A percentile compares a stretch with the other conserved stretches of the same genome.
Evolutionary conservation across 768 basidiomycete genomes (phyloP).

Genomic region (Phaeotremella skinneri): DNA sequence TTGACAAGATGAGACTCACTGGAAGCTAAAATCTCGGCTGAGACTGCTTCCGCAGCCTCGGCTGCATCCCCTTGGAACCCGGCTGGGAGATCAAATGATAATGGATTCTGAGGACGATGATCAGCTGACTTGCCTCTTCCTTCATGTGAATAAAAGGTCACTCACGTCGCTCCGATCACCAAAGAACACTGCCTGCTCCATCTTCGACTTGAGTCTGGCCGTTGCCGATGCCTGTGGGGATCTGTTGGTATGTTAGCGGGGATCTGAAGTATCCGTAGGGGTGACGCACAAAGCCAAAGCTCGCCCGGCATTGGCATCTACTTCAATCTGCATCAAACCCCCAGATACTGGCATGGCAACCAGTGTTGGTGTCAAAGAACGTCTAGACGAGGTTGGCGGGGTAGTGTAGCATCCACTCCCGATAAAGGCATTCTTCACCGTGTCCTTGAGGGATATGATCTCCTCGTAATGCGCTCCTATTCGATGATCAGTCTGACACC

Average conservation of each 20-base stretch:
- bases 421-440: constrained; percentile 51
- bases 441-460: constrained; percentile 49
- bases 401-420: constrained; percentile 34
- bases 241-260: constrained; percentile 8
- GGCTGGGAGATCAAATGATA: constrained; percentile 50
- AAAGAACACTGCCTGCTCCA: constrained; percentile 55
- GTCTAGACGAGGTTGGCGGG: constrained; percentile 10
- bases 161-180: constrained; percentile 47
- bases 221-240: constrained; percentile 33
- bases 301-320: constrained; percentile 8
- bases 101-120: constrained; percentile 46
- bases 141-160: background rate
- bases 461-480: constrained; percentile 50
- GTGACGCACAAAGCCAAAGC: background rate
- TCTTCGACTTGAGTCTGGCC: constrained; percentile 47
- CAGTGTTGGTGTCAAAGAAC: constrained; percentile 11
- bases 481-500: constrained; percentile 9
- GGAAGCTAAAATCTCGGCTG: constrained; percentile 60
- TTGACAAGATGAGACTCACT: constrained; percentile 56
- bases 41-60: constrained; percentile 48
- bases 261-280: background rate
- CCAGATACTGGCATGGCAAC: constrained; percentile 30
- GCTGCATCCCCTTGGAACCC: constrained; percentile 50
- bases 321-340: constrained; percentile 30
- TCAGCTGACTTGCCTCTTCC: background rate